Evolutionary conservation across 495 filamentous ascomycete species (phyloP), one percentile per base, ranked within the genome.

Genomic region (Penicillium malachiteum): DNA sequence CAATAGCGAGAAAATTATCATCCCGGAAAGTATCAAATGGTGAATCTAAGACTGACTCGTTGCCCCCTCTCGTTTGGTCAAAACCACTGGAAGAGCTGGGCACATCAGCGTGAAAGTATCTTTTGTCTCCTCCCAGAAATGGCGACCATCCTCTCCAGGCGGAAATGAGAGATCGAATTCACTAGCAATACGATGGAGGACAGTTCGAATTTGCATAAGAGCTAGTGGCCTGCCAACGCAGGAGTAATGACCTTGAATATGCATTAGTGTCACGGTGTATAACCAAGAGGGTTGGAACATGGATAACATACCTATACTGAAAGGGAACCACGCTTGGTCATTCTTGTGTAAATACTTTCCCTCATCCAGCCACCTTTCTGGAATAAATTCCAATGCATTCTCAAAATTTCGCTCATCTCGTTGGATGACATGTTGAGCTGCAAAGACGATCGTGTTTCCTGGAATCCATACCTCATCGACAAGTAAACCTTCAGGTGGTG

Each of bases 321-420:
- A 87, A 0, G 83, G 84, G 3, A 71, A 62, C 44, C 77, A 86
- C 0, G 78, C 81, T 6, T 59, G 58, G 37, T 72, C 73, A 56
- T 82, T 70, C 12, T 64, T 17, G 4, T 68, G 40, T 78, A 68
- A 41, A 80, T 65, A 12, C 78, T 74, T n/a, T 67, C 69, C 39
- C 58, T 55, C 12, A 60, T 65, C 53, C 55, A 75, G 50, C 81
- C 81, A 86, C 26, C 84, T 73, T 56, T 85, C 81, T 1, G 82
- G 82, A n/a, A 85, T 63, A 49, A 80, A 84, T 8, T 78, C 70
- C 11, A 68, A 48, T 0, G 71, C 67, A 1, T 56, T 35, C 5
- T 64, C 58, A 55, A 74, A 82, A 18, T 70, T 74, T 17, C 56
- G 58, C 39, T 70, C 65, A 53, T 64, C 69, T 50, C 58, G 61